Evolutionary conservation across 305 asterid genomes (phyloP).

Genomic region (Solanum chacoense): DNA sequence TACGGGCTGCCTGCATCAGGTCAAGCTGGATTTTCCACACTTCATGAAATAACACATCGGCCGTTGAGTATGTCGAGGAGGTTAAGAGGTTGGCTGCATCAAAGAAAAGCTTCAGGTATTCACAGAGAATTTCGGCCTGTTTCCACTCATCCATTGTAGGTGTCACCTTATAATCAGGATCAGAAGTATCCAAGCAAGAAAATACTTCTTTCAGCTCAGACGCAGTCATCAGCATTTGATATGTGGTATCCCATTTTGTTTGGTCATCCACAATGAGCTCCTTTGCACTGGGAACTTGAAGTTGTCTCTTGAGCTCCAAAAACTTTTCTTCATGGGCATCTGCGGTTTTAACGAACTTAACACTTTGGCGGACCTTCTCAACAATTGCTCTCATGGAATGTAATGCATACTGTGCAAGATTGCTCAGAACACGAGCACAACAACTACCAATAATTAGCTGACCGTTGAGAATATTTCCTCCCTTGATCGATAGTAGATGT

Average conservation of each 20-base stretch:
- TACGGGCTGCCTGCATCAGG: conserved; percentile 32
- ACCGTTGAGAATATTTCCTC: conserved; percentile 39
- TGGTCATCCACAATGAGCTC: conserved; percentile 41
- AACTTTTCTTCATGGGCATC: conserved; percentile 40
- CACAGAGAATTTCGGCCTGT: conserved; percentile 46
- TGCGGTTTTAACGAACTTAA: conserved; percentile 56
- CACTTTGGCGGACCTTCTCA: conserved; percentile 59
- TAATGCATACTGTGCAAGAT: conserved; percentile 56
- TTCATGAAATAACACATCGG: conserved; percentile 49
- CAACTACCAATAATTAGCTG: conserved; percentile 66
- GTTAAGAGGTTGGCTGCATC: conserved; percentile 58
- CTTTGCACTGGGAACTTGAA: conserved; percentile 76
- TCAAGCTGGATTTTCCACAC: conserved; percentile 50
- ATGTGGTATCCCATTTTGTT: conserved; percentile 78
- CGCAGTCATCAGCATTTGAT: conserved; percentile 75
- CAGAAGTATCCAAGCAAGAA: conserved; percentile 52
- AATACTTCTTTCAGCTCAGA: conserved; percentile 70
- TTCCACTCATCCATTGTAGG: conserved; percentile 68
- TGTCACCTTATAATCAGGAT: conserved; percentile 37
- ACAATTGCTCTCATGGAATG: conserved; percentile 26
- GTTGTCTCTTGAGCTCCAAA: conserved; percentile 42
- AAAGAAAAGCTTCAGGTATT: conserved; percentile 42
- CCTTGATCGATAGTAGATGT: conserved; percentile 39
- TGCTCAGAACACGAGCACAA: conserved; percentile 46
- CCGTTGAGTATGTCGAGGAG: conserved; percentile 38